These are phyloP conservation scores for Gossypioides kirkii DNA, from an alignment of 345 rosid species.

Conservation along the genomic window DNA sequence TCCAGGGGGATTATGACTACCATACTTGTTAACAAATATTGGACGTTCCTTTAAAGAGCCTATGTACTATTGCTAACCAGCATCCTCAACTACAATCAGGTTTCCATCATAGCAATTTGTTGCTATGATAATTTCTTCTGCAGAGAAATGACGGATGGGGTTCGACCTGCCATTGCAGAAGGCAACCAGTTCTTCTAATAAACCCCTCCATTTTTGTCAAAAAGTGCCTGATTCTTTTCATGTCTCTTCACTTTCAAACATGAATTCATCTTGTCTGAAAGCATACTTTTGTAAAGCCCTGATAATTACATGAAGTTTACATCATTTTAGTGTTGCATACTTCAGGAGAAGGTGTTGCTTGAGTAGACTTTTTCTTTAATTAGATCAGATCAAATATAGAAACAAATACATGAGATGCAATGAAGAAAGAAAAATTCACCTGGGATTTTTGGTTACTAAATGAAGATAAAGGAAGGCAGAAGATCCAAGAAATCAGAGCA, in stretches of 20 bases:
- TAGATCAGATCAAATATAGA: not conserved
- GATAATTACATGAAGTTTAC: not conserved
- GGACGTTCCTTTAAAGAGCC: slow-evolving; percentile 14
- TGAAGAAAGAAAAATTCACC: not conserved
- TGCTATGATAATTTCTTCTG: slow-evolving; percentile 14
- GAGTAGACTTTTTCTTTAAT: not conserved
- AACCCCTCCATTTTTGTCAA: not conserved
- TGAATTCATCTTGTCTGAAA: not conserved
- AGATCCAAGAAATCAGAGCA: not conserved
- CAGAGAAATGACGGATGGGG: slow-evolving; percentile 15
- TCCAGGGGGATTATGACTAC: rapidly evolving
- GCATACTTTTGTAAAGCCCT: too few species aligned
- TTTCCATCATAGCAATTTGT: not conserved
- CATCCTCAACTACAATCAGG: not conserved
- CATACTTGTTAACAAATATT: slow-evolving; percentile 12
- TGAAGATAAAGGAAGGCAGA: not conserved
- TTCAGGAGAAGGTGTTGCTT: not conserved
- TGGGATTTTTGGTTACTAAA: not conserved
- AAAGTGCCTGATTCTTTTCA: not conserved
- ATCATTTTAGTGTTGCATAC: not conserved
- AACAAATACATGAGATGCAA: not conserved
- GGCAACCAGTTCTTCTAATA: slow-evolving; percentile 15
- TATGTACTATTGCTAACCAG: not conserved
- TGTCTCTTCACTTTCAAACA: not conserved
- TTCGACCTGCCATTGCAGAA: slow-evolving; percentile 15